Base-by-base conservation (phyloP, 352 stramenopile genomes). In the Phytophthora sansomeana region DNA sequence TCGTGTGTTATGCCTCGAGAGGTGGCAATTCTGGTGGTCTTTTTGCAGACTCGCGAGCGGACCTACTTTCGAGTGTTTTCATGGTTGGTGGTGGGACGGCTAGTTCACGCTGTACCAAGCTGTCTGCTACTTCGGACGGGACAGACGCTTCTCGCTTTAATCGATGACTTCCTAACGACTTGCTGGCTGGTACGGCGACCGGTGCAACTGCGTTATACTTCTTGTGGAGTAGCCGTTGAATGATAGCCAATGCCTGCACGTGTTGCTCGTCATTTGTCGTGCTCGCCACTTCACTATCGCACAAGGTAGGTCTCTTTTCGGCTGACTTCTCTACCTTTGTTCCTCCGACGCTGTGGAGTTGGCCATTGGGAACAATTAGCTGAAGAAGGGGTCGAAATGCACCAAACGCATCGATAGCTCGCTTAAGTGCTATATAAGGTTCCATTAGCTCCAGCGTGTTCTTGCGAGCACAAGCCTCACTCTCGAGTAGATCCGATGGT, bases 301-400 rank as follows among this genome's bases (percentile, higher is more conserved):
- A 38, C 33, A 29, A 17, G 11, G 35, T 46, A 17, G 33, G 21
- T 38, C 1, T 26, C 28, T 19, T 60, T 5, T 60, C 36, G 14
- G 11, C 6, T 32, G 52, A 28, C 8, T 33, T n/a, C 1, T 60
- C 53, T 1, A 26, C 28, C 17, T 52, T 69, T 13, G 36, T 5
- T 19, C 49, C 55, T 17, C 61, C 52, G 2, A 69, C 51, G 41
- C 52, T 72, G 2, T 67, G 65, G 1, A 84, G 42, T 32, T 80
- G 68, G 0, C 81, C 81, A 14, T 90, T 90, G 1, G 81, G 69
- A 14, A 88, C 72, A 24, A 90, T 59, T 9, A 90, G 71, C 54
- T 87, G 80, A 3, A 90, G 46, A 1, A 90, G 59, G 4, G 75
- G 55, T 4, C 69, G 69, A 47, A 89, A 89, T 0, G 69, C 58